Evolutionary conservation across 2,329 filamentous ascomycete species (phyloP).

Genomic region (Epichloe scottii): DNA sequence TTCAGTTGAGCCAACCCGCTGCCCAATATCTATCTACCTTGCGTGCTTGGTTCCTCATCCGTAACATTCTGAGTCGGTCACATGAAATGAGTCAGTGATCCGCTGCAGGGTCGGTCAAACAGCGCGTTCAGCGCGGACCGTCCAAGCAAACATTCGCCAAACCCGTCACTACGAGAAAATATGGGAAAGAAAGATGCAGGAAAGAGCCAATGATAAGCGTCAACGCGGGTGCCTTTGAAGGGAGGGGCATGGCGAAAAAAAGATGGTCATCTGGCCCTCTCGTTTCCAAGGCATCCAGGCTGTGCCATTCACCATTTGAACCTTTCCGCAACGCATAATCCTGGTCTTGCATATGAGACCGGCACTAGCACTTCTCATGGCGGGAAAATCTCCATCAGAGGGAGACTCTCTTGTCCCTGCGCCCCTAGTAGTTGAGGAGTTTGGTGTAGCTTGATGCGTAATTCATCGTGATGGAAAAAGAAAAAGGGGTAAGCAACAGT

Average conservation of each 20-base stretch:
- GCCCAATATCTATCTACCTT: not conserved
- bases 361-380: not conserved
- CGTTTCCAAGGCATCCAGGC: not conserved
- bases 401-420: not conserved
- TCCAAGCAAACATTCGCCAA: not conserved
- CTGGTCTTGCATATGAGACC: not conserved
- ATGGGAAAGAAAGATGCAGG: not conserved
- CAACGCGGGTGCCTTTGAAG: not conserved
- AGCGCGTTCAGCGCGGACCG: not conserved
- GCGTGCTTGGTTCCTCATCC: not conserved
- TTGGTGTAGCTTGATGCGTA: not conserved
- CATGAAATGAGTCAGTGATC: not conserved
- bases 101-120: not conserved
- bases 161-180: not conserved
- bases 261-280: conserved; percentile 1
- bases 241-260: not conserved
- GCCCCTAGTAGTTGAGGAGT: not conserved
- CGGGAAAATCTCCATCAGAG: not conserved
- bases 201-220: not conserved
- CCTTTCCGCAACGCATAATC: not conserved
- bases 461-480: not conserved
- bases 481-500: not conserved
- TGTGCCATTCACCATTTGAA: not conserved
- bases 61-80: not conserved
- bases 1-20: not conserved